Base-by-base conservation (phyloP, 495 filamentous ascomycete genomes). In the Neurospora sp. region DNA sequence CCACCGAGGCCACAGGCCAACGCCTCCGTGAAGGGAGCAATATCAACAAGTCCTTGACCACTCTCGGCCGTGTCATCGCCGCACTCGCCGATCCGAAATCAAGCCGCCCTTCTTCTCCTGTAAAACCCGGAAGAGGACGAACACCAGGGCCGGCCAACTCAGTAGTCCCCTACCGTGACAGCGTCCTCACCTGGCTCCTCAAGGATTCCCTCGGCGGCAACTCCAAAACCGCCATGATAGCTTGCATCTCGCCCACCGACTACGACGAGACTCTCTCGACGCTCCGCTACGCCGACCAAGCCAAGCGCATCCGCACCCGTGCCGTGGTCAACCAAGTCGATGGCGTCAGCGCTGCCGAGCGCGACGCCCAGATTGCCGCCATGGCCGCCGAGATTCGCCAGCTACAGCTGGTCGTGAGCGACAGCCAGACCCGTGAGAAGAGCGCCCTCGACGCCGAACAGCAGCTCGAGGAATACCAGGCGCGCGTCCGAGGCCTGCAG, bases 1-100 rank as follows among this genome's bases (percentile, higher is more conserved):
- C 92, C 3, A 99, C 96, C 70, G 96, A 98, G 83, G 96, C 96
- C 3, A 98, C 94, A 1, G 96, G 96, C 44, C 88, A 89, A 74
- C 89, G 96, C 31, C 87, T 99, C 18, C 91, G 94, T 71, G 96
- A 99, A 82, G 96, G 96, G 37, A 94, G 92, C 73, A 97, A 98
- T 78, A 99, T 99, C 85, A 99, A 99, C 86, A 97, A 98, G 80
- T 98, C 96, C 9, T 88, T 99, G 16, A 97, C 96, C 6, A 99
- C 96, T 0, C 87, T 99, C 10, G 96, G 96, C 3, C 91, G 96
- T 61, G 96, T 99, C 68, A 99, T 99, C 80, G 96, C 95, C n/a
- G 95, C 96, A 4, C 86, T 99, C 18, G 94, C 96, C 27, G 94
- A 97, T 78, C 91, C 93, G 0, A 91, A 91, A 76, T 18, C 53